phyloP scores from a whole-genome alignment of 768 basidiomycete species.

The Glaciozyma martinii region DNA sequence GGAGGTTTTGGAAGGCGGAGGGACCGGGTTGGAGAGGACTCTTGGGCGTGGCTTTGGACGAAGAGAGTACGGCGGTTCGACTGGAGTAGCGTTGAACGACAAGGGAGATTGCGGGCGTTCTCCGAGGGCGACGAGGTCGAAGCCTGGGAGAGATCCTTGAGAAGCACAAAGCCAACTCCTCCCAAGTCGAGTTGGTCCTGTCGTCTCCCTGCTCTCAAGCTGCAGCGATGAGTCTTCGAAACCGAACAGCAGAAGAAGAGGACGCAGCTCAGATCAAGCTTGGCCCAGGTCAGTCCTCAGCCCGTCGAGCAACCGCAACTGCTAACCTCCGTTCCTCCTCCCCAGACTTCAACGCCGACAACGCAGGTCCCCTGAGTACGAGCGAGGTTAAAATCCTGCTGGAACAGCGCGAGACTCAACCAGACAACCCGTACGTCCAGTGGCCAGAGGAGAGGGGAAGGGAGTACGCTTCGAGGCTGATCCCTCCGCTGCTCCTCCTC shows the following conservation, averaged over 20 bases:
- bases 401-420: conserved; percentile 59
- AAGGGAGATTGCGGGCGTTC: too few relatives aligned
- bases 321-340: not conserved
- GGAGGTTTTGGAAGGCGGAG: too few relatives aligned
- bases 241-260: conserved; percentile 21
- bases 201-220: too few relatives aligned
- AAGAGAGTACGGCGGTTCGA: too few relatives aligned
- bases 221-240: not conserved
- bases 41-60: too few relatives aligned
- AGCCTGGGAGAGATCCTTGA: too few relatives aligned
- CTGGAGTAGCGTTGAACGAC: too few relatives aligned
- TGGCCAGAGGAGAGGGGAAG: conserved; percentile 37
- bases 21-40: too few relatives aligned
- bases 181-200: too few relatives aligned
- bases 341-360: conserved; percentile 77
- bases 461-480: not conserved
- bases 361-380: conserved; percentile 50
- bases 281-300: conserved; percentile 6
- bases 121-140: too few relatives aligned
- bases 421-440: conserved; percentile 75
- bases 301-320: too few relatives aligned
- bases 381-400: conserved; percentile 86
- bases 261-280: conserved; percentile 24
- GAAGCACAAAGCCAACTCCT: too few relatives aligned
- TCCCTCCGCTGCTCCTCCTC: not conserved